A percentile compares a stretch with the other conserved stretches of the same genome.
These are phyloP conservation scores for Xylariaceae sp. DNA, from an alignment of 2,329 filamentous ascomycete species.

Conservation along the genomic window DNA sequence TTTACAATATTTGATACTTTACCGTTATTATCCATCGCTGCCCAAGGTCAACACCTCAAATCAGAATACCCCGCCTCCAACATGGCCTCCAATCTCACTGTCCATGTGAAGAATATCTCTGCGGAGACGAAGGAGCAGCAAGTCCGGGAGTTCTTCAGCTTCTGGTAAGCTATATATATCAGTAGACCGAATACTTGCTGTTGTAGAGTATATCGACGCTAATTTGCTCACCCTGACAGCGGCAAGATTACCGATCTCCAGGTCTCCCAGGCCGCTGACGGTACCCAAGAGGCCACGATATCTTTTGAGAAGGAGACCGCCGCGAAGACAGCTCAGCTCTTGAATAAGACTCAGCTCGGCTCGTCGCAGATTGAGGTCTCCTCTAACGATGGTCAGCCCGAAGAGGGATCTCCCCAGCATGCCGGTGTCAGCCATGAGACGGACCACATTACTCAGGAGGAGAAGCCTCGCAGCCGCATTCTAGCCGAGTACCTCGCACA, in stretches of 20 bases:
- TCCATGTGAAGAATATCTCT: constrained; percentile 87
- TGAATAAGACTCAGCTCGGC: constrained; percentile 94
- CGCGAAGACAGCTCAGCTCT: constrained; percentile 90
- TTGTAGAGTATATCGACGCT: background rate
- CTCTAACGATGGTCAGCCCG: constrained; percentile 59
- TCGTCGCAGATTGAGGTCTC: constrained; percentile 74
- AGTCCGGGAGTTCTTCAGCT: constrained; percentile 95
- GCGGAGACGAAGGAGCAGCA: constrained; percentile 79
- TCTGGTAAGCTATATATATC: constrained; percentile 57
- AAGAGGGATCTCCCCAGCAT: constrained; percentile 52
- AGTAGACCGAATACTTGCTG: background rate
- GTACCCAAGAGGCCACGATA: constrained; percentile 79
- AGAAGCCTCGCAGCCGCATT: constrained; percentile 93
- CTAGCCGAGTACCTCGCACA: constrained; percentile 94
- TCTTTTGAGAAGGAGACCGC: constrained; percentile 96
- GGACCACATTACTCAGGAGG: constrained; percentile 81
- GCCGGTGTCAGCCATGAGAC: constrained; percentile 52
- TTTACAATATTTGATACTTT: background rate
- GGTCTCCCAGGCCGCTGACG: constrained; percentile 59
- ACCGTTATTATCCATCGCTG: background rate
- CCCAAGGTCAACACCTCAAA: background rate
- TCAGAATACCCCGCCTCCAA: constrained; percentile 22
- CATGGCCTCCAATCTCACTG: constrained; percentile 59
- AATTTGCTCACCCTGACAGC: constrained; percentile 40
- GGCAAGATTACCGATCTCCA: constrained; percentile 87